Percentiles rank a stretch among this genome's conserved stretches.
Conservation (phyloP, 768 basidiomycete species). For the Lentinula sp. region DNA sequence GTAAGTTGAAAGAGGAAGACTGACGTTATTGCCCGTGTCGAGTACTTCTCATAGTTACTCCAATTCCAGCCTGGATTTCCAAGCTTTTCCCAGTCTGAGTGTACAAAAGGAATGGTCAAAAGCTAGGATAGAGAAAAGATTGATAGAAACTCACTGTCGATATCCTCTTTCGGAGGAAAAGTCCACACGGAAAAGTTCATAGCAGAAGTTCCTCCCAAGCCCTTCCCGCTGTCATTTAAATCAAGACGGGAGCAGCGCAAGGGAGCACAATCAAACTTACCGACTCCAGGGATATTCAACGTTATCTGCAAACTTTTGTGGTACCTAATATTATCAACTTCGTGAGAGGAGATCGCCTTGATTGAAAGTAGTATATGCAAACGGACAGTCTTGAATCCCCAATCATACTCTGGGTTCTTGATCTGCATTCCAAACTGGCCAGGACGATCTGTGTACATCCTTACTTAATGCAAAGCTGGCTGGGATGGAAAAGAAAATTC, state of each 20-base stretch:
- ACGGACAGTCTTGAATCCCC: slow-evolving; percentile 13
- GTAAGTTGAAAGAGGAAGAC: slow-evolving; percentile 14
- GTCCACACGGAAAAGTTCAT: slow-evolving; percentile 34
- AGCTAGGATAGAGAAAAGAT: background rate
- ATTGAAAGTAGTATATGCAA: background rate
- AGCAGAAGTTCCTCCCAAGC: slow-evolving; percentile 33
- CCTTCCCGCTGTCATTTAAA: background rate
- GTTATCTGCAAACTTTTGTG: slow-evolving; percentile 7
- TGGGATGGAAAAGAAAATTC: background rate
- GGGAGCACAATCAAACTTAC: background rate
- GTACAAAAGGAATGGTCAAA: slow-evolving; percentile 13
- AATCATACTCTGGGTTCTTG: slow-evolving; percentile 12
- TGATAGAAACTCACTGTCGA: slow-evolving; percentile 19
- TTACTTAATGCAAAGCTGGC: too few species aligned
- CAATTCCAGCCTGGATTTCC: slow-evolving; percentile 55
- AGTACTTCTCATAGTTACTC: slow-evolving; percentile 32
- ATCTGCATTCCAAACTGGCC: background rate
- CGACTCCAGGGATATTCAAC: slow-evolving; percentile 5
- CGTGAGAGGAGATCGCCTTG: background rate
- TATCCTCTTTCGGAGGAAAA: slow-evolving; percentile 20
- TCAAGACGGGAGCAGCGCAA: background rate
- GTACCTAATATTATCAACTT: background rate
- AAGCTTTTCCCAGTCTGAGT: slow-evolving; percentile 33
- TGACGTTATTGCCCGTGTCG: slow-evolving; percentile 30
- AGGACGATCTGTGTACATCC: background rate